Evolutionary conservation across 305 asterid genomes (phyloP).

Genomic region (Fraxinus paxiana): DNA sequence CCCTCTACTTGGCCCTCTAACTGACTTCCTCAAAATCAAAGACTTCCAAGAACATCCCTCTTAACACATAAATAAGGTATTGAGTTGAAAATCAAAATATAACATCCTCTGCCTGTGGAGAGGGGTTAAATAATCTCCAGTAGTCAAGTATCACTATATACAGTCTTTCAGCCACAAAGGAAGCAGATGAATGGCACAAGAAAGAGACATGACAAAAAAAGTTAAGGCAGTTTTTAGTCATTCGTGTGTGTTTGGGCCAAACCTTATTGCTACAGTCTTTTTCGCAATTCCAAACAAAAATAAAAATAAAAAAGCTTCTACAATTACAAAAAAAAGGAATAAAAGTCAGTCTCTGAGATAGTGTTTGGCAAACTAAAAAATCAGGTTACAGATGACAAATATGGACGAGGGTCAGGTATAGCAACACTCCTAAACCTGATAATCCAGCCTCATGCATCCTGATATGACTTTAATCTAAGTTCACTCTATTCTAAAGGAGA

Average conservation of each 20-base stretch:
- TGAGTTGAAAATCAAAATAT: conserved; percentile 31
- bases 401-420: background rate
- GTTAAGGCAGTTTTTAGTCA: background rate
- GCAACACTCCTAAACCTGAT: background rate
- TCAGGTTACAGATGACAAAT: background rate
- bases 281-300: background rate
- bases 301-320: background rate
- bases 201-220: background rate
- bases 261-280: background rate
- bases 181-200: background rate
- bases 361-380: background rate
- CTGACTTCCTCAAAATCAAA: conserved; percentile 46
- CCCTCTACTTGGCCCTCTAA: conserved; percentile 28
- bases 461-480: background rate
- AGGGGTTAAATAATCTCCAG: conserved; percentile 19
- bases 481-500: background rate
- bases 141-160: conserved; percentile 7
- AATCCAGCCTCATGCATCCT: background rate
- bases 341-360: background rate
- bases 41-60: conserved; percentile 34
- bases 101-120: conserved; percentile 26
- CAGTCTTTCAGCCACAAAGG: conserved; percentile 10
- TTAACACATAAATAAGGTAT: conserved; percentile 28
- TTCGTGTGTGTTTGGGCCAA: background rate
- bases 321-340: background rate